phyloP scores from a whole-genome alignment of 1,284 basidiomycete species.

The Melanopsichium pennsylvanicum region DNA sequence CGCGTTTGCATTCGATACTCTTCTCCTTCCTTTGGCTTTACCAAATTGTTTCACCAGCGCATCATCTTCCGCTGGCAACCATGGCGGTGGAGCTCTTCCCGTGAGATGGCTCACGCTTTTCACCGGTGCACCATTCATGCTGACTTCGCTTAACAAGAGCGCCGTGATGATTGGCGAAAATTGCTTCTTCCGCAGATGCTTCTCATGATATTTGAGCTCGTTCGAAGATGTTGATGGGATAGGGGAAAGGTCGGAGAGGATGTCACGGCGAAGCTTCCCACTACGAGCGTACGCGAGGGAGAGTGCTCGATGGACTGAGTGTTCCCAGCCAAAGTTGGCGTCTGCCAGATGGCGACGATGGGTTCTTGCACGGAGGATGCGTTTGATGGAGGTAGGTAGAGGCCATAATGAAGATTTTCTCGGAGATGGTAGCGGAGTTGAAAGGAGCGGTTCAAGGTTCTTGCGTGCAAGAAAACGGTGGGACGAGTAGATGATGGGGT shows the following conservation, averaged over 20 bases:
- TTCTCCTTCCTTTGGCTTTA: conserved; percentile 4
- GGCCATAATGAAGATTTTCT: neutral
- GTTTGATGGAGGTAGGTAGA: conserved; percentile 5
- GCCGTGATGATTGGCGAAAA: conserved; percentile 4
- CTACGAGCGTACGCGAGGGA: conserved; percentile 25
- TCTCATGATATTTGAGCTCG: neutral
- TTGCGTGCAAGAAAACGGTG: conserved; percentile 33
- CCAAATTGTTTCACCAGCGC: conserved; percentile 17
- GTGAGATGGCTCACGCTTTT: conserved; percentile 7
- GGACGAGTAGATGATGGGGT: conserved; percentile 20
- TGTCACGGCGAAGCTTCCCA: conserved; percentile 33
- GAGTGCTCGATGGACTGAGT: conserved; percentile 23
- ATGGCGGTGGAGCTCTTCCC: conserved; percentile 28
- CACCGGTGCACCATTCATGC: conserved; percentile 25
- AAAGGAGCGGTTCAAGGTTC: conserved; percentile 33
- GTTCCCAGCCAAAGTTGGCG: conserved; percentile 39
- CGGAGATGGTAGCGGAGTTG: neutral
- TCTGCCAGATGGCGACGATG: conserved; percentile 40
- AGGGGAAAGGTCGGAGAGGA: conserved; percentile 17
- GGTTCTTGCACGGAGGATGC: conserved; percentile 4
- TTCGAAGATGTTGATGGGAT: neutral
- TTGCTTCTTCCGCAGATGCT: neutral
- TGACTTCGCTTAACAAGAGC: conserved; percentile 7
- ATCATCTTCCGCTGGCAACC: conserved; percentile 22
- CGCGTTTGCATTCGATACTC: conserved; percentile 11